Conservation (phyloP, 2,329 filamentous ascomycete genomes). For the Colletotrichum sp. region DNA sequence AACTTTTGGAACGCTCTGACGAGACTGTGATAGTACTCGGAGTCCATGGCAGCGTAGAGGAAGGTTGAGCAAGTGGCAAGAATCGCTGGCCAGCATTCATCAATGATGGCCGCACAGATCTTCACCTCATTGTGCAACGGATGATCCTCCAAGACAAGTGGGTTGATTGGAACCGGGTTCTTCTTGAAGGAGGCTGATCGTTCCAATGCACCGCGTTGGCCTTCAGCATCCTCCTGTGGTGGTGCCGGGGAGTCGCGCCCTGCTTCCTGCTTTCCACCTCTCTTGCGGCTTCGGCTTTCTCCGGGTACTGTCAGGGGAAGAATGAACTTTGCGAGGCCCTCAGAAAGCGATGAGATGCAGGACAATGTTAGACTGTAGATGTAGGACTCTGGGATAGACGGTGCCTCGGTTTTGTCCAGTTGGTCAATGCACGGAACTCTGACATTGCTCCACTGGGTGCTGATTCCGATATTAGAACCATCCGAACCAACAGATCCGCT, state of each 20-base stretch:
- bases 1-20: slow-evolving; percentile 95
- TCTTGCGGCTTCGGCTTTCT: slow-evolving; percentile 65
- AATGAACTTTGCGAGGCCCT: slow-evolving; percentile 91
- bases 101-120: slow-evolving; percentile 81
- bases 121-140: slow-evolving; percentile 74
- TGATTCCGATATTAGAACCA: slow-evolving; percentile 78
- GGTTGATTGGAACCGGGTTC: slow-evolving; percentile 83
- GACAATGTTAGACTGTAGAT: slow-evolving; percentile 88
- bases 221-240: slow-evolving; percentile 38
- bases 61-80: slow-evolving; percentile 96
- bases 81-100: slow-evolving; percentile 94
- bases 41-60: slow-evolving; percentile 87
- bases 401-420: slow-evolving; percentile 88
- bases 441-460: slow-evolving; percentile 88
- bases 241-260: slow-evolving; percentile 48
- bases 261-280: slow-evolving; percentile 46
- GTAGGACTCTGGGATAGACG: slow-evolving; percentile 87
- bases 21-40: slow-evolving; percentile 90
- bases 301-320: slow-evolving; percentile 85
- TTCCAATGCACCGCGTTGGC: slow-evolving; percentile 48
- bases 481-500: slow-evolving; percentile 71
- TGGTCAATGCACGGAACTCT: slow-evolving; percentile 91
- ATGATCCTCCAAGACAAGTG: slow-evolving; percentile 76
- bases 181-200: slow-evolving; percentile 73
- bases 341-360: slow-evolving; percentile 88